Percentiles rank a stretch among this genome's conserved stretches.
These are phyloP conservation scores for Omphalotus guepiniiformis DNA, from an alignment of 768 basidiomycete species.

Conservation along the genomic window DNA sequence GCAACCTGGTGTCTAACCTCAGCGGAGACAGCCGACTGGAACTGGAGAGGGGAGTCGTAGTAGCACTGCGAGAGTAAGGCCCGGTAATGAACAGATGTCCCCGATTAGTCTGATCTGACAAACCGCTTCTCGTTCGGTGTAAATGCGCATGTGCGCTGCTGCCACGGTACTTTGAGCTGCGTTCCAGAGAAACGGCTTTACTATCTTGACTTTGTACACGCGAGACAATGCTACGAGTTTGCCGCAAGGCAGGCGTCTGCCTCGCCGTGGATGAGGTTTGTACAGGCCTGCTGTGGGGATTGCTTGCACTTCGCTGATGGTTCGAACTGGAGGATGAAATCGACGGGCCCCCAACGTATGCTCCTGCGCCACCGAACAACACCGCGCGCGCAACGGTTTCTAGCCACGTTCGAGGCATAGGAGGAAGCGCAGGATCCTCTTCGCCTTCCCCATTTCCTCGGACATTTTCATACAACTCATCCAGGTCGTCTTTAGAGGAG, in stretches of 20 bases:
- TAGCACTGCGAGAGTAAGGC: background rate
- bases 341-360: slow-evolving; percentile 40
- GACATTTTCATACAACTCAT: slow-evolving; percentile 6
- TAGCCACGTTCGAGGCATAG: slow-evolving; percentile 66
- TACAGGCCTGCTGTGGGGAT: slow-evolving; percentile 41
- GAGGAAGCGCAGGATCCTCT: slow-evolving; percentile 33
- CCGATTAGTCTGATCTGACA: slow-evolving; percentile 35
- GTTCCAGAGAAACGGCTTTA: slow-evolving; percentile 6
- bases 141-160: background rate
- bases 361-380: slow-evolving; percentile 46
- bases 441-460: slow-evolving; percentile 27
- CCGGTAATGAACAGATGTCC: background rate
- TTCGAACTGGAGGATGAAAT: background rate
- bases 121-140: slow-evolving; percentile 18
- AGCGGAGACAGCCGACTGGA: background rate
- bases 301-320: slow-evolving; percentile 18
- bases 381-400: slow-evolving; percentile 66
- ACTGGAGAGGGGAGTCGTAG: background rate
- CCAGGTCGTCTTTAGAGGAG: slow-evolving; percentile 15
- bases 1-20: slow-evolving; percentile 1
- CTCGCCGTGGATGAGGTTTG: slow-evolving; percentile 16
- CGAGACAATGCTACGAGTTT: slow-evolving; percentile 2
- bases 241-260: background rate
- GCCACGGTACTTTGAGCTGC: background rate
- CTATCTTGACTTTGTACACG: slow-evolving; percentile 2